Evolutionary conservation across 1,139 yeast genomes (phyloP).

Genomic region (Protomyces macrosporus): DNA sequence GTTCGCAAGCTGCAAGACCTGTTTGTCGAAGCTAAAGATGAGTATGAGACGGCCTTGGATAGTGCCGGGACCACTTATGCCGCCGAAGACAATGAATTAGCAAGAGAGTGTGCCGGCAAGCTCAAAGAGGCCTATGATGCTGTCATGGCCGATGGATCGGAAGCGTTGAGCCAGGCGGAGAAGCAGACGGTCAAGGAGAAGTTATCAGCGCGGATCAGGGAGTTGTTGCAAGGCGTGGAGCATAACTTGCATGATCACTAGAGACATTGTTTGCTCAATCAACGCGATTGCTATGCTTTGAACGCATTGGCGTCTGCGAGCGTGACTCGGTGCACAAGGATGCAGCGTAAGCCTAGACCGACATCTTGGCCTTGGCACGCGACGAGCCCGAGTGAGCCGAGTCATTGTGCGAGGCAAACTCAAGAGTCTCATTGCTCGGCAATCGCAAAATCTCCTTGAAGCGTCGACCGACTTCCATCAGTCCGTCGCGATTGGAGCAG

Average conservation of each 20-base stretch:
- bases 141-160: background rate
- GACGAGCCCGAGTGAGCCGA: slow-evolving; percentile 33
- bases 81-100: slow-evolving; percentile 23
- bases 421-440: slow-evolving; percentile 63
- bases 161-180: slow-evolving; percentile 8
- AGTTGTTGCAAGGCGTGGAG: slow-evolving; percentile 15
- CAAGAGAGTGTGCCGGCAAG: slow-evolving; percentile 10
- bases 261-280: background rate
- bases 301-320: too few species aligned
- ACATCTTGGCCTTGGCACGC: slow-evolving; percentile 32
- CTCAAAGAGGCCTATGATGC: slow-evolving; percentile 10
- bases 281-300: too few species aligned
- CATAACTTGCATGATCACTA: slow-evolving; percentile 23
- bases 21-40: slow-evolving; percentile 23
- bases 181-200: slow-evolving; percentile 23
- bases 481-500: slow-evolving; percentile 54
- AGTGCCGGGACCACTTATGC: slow-evolving; percentile 21
- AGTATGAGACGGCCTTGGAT: slow-evolving; percentile 18
- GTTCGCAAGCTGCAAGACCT: slow-evolving; percentile 11
- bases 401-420: slow-evolving; percentile 59
- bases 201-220: slow-evolving; percentile 12
- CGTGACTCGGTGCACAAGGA: too few species aligned
- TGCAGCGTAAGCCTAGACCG: background rate
- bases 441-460: slow-evolving; percentile 76
- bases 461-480: slow-evolving; percentile 53